Evolutionary conservation across 2,329 filamentous ascomycete genomes (phyloP), one percentile per base, ranked within the genome.

Genomic region (Stromatinia cepivora): DNA sequence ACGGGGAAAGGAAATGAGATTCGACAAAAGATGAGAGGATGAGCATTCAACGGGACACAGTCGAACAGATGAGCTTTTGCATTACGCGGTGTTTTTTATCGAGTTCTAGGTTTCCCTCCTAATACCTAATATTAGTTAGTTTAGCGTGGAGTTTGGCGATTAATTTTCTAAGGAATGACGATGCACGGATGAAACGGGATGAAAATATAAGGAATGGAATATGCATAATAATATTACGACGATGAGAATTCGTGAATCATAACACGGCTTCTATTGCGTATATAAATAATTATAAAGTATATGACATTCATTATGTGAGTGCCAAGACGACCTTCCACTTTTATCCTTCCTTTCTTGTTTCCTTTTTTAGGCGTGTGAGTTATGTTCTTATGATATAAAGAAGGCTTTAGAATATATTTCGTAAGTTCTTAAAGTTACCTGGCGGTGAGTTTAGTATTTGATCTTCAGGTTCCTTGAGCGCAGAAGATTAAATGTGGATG

Each of bases 101-200:
- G 7, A 4, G 31, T 13, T 22, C 28, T 22, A 13, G 46, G 13
- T 1, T 28, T 39, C 2, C 15, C 25, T 20, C 5, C 25, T 28
- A 1, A 2, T 63, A 13, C 1, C 13, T n/a, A 13, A 52, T 52
- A 20, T 25, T 36, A 39, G 1, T 15, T 42, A 17, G 3, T 59
- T 5, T 52, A 39, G 61, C 34, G 25, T 52, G 61, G 61, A 39
- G 61, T 63, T 52, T 42, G 46, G 46, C 46, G 46, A 52, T 22
- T 8, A 13, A 20, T n/a, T 39, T 39, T 39, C 10, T 2, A 5
- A 5, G 22, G 20, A 2, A 13, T 20, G 5, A 28, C 15, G 1
- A n/a, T 4, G 22, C 34, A 2, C 39, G 5, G 61, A 52, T 28
- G 34, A 11, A 36, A 50, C 10, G 59, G 28, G 25, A 48, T 15